Percentiles rank a stretch among this genome's conserved stretches.
phyloP scores from a whole-genome alignment of 371 early-diverging fungal genomes.

The Syncephalis plumigaleata region DNA sequence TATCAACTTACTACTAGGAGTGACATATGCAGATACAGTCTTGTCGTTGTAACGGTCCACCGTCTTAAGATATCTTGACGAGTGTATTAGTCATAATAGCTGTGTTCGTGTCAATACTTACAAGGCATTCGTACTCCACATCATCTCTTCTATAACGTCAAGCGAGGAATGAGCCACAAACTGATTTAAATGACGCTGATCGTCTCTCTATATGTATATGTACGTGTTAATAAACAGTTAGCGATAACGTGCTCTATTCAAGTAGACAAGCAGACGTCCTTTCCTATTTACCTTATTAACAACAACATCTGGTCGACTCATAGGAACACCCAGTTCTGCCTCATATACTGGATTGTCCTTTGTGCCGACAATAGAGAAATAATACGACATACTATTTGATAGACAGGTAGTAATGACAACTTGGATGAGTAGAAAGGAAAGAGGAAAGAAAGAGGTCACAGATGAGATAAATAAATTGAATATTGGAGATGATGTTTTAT shows the following conservation, averaged over 20 bases:
- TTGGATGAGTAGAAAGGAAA: neutral
- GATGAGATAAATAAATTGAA: no score
- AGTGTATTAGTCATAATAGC: conserved; percentile 2
- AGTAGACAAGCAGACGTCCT: neutral
- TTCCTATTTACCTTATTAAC: neutral
- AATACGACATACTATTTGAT: conserved; percentile 24
- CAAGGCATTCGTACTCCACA: conserved; percentile 71
- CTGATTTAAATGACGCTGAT: conserved; percentile 81
- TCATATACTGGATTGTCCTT: conserved; percentile 90
- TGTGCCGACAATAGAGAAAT: conserved; percentile 86
- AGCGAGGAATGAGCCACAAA: conserved; percentile 91
- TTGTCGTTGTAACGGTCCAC: conserved; percentile 92
- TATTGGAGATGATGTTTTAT: no score
- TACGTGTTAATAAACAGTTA: neutral
- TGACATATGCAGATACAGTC: conserved; percentile 79
- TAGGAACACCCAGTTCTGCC: conserved; percentile 52
- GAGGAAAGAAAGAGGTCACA: no score
- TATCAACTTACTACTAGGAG: conserved; percentile 52
- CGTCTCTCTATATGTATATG: conserved; percentile 34
- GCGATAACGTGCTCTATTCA: neutral
- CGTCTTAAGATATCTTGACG: conserved; percentile 69
- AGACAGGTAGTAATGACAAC: neutral
- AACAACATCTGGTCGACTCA: conserved; percentile 3
- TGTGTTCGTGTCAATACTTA: conserved; percentile 14
- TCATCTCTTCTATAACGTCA: conserved; percentile 86